A percentile compares a stretch with the other conserved stretches of the same genome.
These are phyloP conservation scores for Heritiera fomes DNA, from an alignment of 345 rosid species.

Conservation along the genomic window DNA sequence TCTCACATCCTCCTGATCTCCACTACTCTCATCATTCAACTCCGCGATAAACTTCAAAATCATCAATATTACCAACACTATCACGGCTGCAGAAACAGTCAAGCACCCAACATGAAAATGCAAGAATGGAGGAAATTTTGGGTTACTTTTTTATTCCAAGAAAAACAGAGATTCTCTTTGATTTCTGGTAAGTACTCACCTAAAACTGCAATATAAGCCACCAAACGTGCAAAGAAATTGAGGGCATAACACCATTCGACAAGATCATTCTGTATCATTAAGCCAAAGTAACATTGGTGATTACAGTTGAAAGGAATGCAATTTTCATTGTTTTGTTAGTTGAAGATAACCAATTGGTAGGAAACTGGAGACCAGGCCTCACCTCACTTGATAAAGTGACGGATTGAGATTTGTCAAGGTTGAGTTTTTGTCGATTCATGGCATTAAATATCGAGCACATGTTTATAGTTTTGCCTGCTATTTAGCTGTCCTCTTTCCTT, in stretches of 20 bases:
- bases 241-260: slow-evolving; percentile 40
- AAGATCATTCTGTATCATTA: slow-evolving; percentile 35
- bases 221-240: slow-evolving; percentile 38
- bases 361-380: neutral
- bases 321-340: neutral
- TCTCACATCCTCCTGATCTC: neutral
- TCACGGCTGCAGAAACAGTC: neutral
- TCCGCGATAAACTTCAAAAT: slow-evolving; percentile 12
- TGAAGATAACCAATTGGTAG: neutral
- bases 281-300: neutral
- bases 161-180: neutral
- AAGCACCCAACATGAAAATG: neutral
- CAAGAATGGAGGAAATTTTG: neutral
- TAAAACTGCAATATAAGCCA: slow-evolving; percentile 39
- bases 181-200: slow-evolving; percentile 28
- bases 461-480: slow-evolving; percentile 2
- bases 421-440: slow-evolving; percentile 21
- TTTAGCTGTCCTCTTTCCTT: neutral
- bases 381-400: slow-evolving; percentile 27
- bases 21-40: neutral
- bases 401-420: slow-evolving; percentile 10
- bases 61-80: slow-evolving; percentile 6
- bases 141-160: neutral
- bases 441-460: slow-evolving; percentile 28
- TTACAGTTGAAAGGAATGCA: neutral